These are phyloP conservation scores for Byssochlamys sp. DNA, from an alignment of 2,329 filamentous ascomycete genomes.

Conservation along the genomic window DNA sequence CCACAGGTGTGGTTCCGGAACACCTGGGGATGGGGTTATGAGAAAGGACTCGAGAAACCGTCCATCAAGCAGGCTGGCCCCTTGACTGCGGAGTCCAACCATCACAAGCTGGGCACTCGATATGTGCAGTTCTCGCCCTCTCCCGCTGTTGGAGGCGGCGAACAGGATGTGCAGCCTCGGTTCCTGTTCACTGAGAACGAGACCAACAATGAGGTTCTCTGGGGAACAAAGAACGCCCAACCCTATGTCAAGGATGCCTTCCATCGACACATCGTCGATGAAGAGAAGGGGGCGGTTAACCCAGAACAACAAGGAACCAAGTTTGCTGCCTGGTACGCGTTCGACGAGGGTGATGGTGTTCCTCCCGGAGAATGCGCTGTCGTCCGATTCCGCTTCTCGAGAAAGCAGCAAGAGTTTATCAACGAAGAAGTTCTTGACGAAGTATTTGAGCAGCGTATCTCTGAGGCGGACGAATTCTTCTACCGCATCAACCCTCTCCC, in stretches of 20 bases:
- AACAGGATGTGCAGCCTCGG: slow-evolving; percentile 74
- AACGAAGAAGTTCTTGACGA: slow-evolving; percentile 91
- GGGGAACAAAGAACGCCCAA: slow-evolving; percentile 66
- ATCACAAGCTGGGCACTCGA: slow-evolving; percentile 69
- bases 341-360: slow-evolving; percentile 81
- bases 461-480: slow-evolving; percentile 96
- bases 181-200: slow-evolving; percentile 93
- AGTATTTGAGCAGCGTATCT: slow-evolving; percentile 70
- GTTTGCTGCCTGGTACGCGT: slow-evolving; percentile 80
- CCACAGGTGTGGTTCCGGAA: slow-evolving; percentile 96
- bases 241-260: slow-evolving; percentile 93
- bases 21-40: slow-evolving; percentile 89
- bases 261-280: slow-evolving; percentile 74
- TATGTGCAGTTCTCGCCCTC: slow-evolving; percentile 82
- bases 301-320: slow-evolving; percentile 75
- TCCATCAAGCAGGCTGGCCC: slow-evolving; percentile 59
- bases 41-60: slow-evolving; percentile 66
- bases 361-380: slow-evolving; percentile 87
- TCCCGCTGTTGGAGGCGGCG: slow-evolving; percentile 67
- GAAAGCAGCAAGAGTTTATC: slow-evolving; percentile 63
- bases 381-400: slow-evolving; percentile 80
- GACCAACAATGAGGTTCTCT: slow-evolving; percentile 72
- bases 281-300: slow-evolving; percentile 71
- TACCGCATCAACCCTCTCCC: slow-evolving; percentile 84
- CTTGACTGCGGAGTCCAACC: slow-evolving; percentile 64